Base-by-base conservation (phyloP, 257 asterid species). In the Solanum chiquidenum region DNA sequence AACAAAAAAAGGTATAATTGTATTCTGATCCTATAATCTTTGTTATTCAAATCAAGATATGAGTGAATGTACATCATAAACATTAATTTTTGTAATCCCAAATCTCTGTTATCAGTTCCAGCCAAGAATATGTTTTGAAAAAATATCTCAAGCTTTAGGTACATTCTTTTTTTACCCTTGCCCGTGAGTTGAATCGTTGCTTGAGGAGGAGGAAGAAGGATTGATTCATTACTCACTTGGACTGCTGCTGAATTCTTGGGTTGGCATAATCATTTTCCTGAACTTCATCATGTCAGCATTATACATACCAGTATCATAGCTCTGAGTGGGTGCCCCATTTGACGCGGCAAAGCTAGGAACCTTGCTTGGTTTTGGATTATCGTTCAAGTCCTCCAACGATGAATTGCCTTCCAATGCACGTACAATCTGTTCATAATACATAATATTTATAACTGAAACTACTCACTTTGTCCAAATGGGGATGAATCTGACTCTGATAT, bases 201-300 rank as follows among this genome's bases (percentile, higher is more conserved):
- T 44, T 44, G 85, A 80, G 64, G 62, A 79, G 27, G 42, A 79
- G 66, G 13, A 72, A 29, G 8, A 79, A 79, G 25, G 25, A 27
- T 44, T 87, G 23, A 86, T 20, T 46, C 85, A 27, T 80, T 29
- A 27, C 27, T 46, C 85, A 80, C 29, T 80, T 16, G 85, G 85
- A 80, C 95, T 91, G 84, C 93, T 93, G 68, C 86, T 88, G 68
- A 87, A 92, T n/a, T 96, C 98, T 31, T 89, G 88, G 42, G 89
- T 92, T 10, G 94, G 71, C 94, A 95, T 87, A 12, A 95, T 92
- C 98, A 97, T 93, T 87, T 95, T 88, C 91, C 92, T 93, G 93
- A 97, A 97, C 93, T 94, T 97, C 89, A 84, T n/a, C 98, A 97
- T 95, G 88, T 97, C 98, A 0, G 98, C 99, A 86, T 95, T 93